These are phyloP conservation scores for Melanomma pulvis-pyrius DNA, from an alignment of 495 filamentous ascomycete species.

Conservation along the genomic window DNA sequence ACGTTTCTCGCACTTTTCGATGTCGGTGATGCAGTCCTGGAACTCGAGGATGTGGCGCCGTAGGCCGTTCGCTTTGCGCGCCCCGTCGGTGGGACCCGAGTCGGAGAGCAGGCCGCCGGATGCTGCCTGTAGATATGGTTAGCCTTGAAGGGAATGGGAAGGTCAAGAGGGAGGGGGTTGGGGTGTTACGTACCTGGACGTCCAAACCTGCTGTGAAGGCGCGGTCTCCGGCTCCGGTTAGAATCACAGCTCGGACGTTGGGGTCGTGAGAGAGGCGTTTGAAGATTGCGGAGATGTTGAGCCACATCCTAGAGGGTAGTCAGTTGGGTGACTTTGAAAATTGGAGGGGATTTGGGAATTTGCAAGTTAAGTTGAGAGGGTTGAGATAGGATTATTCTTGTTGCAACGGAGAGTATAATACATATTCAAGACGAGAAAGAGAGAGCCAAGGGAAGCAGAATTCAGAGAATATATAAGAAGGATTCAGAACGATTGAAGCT, in stretches of 20 bases:
- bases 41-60: slow-evolving; percentile 73
- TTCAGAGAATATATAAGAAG: neutral
- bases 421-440: too few species aligned
- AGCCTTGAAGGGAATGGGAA: neutral
- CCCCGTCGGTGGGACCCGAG: slow-evolving; percentile 6
- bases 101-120: slow-evolving; percentile 34
- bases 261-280: slow-evolving; percentile 70
- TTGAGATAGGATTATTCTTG: too few species aligned
- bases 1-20: slow-evolving; percentile 88
- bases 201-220: slow-evolving; percentile 89
- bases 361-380: too few species aligned
- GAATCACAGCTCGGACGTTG: slow-evolving; percentile 73
- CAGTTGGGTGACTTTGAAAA: neutral
- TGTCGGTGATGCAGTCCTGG: slow-evolving; percentile 71
- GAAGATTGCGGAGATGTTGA: slow-evolving; percentile 76
- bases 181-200: slow-evolving; percentile 47
- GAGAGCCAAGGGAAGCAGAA: too few species aligned
- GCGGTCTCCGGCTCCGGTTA: slow-evolving; percentile 78
- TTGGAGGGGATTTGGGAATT: too few species aligned
- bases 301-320: slow-evolving; percentile 71
- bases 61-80: slow-evolving; percentile 59
- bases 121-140: slow-evolving; percentile 29
- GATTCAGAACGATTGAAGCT: neutral
- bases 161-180: neutral
- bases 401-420: too few species aligned